A percentile compares a stretch with the other conserved stretches of the same genome.
phyloP scores from a whole-genome alignment of 1,284 basidiomycete genomes.

The Boletellus dicymbophilus region DNA sequence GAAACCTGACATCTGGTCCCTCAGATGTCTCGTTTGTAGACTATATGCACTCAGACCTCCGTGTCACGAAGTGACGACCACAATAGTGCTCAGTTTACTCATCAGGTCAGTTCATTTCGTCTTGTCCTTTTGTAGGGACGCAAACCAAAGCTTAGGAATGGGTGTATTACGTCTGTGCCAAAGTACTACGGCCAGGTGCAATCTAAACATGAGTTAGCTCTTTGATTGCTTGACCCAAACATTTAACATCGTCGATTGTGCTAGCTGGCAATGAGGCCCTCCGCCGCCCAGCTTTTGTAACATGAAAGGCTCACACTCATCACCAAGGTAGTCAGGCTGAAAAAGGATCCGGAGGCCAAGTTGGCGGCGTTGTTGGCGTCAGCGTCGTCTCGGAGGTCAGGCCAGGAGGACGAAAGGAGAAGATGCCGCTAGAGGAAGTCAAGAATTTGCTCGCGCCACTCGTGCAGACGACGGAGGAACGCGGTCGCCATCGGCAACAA shows the following conservation, averaged over 20 bases:
- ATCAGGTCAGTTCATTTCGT: conserved; percentile 56
- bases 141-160: conserved; percentile 52
- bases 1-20: conserved; percentile 98
- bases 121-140: not conserved
- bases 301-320: conserved; percentile 77
- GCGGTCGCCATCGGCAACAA: too few relatives aligned
- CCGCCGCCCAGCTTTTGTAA: conserved; percentile 75
- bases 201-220: conserved; percentile 67
- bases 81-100: conserved; percentile 79
- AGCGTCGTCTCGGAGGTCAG: conserved; percentile 43
- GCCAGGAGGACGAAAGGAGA: conserved; percentile 53
- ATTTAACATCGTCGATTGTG: not conserved
- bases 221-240: not conserved
- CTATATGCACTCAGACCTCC: conserved; percentile 91
- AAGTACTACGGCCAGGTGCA: conserved; percentile 77
- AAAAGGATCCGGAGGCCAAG: conserved; percentile 56
- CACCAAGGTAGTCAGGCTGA: conserved; percentile 72
- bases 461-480: conserved; percentile 40
- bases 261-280: conserved; percentile 83
- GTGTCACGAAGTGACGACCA: conserved; percentile 89
- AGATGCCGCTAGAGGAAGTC: conserved; percentile 70
- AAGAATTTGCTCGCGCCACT: conserved; percentile 65
- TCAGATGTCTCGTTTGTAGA: conserved; percentile 96
- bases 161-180: conserved; percentile 85
- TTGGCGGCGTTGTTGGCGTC: conserved; percentile 40